Percentiles rank a stretch among this genome's conserved stretches.
phyloP scores from a whole-genome alignment of 2,329 filamentous ascomycete genomes.

The Alternaria longipes region DNA sequence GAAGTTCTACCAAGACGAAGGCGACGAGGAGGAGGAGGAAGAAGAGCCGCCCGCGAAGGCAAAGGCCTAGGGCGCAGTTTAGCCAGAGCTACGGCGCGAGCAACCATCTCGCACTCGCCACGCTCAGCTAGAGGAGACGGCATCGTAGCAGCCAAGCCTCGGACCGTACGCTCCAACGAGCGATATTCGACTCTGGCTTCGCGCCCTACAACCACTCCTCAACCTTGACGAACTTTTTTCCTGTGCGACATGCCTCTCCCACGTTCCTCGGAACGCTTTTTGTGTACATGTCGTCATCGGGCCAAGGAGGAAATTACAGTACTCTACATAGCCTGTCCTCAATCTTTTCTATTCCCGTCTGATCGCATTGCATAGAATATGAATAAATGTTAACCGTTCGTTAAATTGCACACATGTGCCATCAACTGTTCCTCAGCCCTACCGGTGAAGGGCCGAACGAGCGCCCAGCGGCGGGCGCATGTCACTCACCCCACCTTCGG shows the following conservation, averaged over 20 bases:
- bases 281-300: conserved; percentile 23
- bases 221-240: conserved; percentile 14
- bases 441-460: conserved; percentile 20
- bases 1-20: conserved; percentile 71
- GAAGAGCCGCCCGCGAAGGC: conserved; percentile 15
- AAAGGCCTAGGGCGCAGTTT: neutral
- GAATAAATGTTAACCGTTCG: conserved; percentile 5
- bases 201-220: conserved; percentile 9
- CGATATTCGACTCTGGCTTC: conserved; percentile 9
- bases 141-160: conserved; percentile 2
- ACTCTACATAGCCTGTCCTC: conserved; percentile 19
- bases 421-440: conserved; percentile 28
- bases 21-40: conserved; percentile 51
- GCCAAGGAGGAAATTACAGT: conserved; percentile 10
- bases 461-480: conserved; percentile 17
- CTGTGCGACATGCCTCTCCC: conserved; percentile 10
- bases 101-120: conserved; percentile 19
- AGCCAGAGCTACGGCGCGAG: conserved; percentile 16
- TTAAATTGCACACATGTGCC: conserved; percentile 1
- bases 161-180: conserved; percentile 9
- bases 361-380: conserved; percentile 6
- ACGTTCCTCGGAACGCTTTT: conserved; percentile 11
- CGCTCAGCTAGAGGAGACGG: conserved; percentile 7
- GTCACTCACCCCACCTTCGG: conserved; percentile 23
- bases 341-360: conserved; percentile 5